phyloP scores from a whole-genome alignment of 2,329 filamentous ascomycete species.

The Colletotrichum sp. region DNA sequence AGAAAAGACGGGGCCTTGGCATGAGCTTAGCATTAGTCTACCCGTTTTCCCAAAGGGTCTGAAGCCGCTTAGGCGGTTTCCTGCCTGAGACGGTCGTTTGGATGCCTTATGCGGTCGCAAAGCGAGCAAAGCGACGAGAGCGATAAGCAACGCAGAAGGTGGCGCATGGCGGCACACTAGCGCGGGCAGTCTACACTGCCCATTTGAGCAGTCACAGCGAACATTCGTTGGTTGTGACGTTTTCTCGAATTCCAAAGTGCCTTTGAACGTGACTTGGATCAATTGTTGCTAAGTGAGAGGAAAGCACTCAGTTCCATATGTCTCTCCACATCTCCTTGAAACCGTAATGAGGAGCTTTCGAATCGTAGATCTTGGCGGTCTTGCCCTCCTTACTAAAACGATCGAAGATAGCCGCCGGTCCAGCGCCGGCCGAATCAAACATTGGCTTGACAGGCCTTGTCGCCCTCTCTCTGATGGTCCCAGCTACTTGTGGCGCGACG shows the following conservation, averaged over 20 bases:
- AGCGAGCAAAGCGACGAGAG: neutral
- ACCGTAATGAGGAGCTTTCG: conserved; percentile 78
- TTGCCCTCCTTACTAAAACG: conserved; percentile 57
- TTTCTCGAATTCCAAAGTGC: fast-evolving
- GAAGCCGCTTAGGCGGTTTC: neutral
- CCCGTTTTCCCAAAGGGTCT: neutral
- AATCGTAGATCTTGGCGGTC: conserved; percentile 73
- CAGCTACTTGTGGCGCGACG: conserved; percentile 77
- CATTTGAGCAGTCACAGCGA: neutral
- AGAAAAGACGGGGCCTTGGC: neutral
- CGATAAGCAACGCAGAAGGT: neutral
- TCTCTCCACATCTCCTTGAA: conserved; percentile 91
- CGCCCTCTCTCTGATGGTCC: conserved; percentile 75
- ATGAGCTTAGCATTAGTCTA: neutral
- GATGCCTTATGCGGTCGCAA: neutral
- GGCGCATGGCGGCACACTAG: neutral
- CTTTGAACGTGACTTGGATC: fast-evolving
- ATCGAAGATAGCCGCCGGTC: conserved; percentile 62
- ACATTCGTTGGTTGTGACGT: neutral
- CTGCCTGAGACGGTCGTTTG: neutral
- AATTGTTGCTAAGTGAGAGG: fast-evolving
- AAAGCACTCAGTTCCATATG: conserved; percentile 49
- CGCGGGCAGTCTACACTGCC: neutral
- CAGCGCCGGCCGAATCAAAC: conserved; percentile 34
- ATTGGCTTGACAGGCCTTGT: conserved; percentile 38